These are phyloP conservation scores for Cyclostephanos invisitatus DNA, from an alignment of 108 stramenopile genomes.

Conservation along the genomic window DNA sequence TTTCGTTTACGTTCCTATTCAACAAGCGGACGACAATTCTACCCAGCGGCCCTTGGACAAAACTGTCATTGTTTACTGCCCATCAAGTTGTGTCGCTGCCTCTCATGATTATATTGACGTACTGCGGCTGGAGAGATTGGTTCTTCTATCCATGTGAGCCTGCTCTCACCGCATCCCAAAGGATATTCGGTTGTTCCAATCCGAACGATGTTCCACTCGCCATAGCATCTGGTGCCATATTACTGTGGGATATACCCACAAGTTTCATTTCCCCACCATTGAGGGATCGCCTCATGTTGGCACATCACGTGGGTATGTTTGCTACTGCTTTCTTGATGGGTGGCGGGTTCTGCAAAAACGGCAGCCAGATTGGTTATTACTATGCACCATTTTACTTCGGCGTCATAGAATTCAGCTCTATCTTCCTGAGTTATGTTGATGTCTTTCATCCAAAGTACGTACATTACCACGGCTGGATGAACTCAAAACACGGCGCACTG, in stretches of 20 bases:
- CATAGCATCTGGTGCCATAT: constrained; percentile 41
- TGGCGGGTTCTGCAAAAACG: constrained; percentile 41
- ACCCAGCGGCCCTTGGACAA: constrained; percentile 56
- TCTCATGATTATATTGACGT: constrained; percentile 56
- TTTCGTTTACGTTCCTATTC: constrained; percentile 27
- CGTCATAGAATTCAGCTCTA: constrained; percentile 64
- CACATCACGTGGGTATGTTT: constrained; percentile 67
- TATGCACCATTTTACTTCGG: constrained; percentile 73
- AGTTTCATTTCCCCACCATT: constrained; percentile 29
- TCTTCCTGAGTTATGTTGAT: constrained; percentile 64
- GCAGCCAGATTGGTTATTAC: constrained; percentile 48
- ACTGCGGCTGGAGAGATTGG: constrained; percentile 50
- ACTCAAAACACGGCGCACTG: constrained; percentile 9
- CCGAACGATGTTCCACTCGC: constrained; percentile 28
- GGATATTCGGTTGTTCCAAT: constrained; percentile 26
- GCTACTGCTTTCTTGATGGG: constrained; percentile 47
- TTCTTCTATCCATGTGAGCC: constrained; percentile 16
- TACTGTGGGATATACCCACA: constrained; percentile 68
- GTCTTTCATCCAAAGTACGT: constrained; percentile 67
- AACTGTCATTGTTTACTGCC: constrained; percentile 56
- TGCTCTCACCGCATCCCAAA: constrained; percentile 19
- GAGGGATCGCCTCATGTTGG: constrained; percentile 51
- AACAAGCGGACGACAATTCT: constrained; percentile 25
- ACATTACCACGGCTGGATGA: constrained; percentile 52
- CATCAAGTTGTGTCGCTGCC: constrained; percentile 59